Evolutionary conservation across 129 eudicot genomes (phyloP), one percentile per base, ranked within the genome.

Genomic region (Pulicaria dysenterica): DNA sequence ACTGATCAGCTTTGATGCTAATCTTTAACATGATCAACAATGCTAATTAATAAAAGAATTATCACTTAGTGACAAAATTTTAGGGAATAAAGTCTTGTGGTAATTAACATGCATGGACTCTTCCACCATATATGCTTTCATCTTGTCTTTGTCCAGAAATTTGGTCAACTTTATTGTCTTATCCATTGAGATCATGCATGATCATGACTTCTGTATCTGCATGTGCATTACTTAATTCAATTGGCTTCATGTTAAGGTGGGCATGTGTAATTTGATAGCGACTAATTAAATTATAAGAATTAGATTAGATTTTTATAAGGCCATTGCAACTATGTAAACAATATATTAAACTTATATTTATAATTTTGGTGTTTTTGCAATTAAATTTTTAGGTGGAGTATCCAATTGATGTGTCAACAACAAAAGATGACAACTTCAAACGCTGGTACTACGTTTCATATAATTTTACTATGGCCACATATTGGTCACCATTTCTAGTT

Each of bases 381-480:
- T 59, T 60, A 10, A 24, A 58, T 14, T 62, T 9, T 43, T 40
- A 87, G 93, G 93, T 79, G 43, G 89, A 73, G 62, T 77, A 81
- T 66, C 93, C 93, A 0, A 57, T 72, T 7, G 89, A 87, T 47
- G 74, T 46, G 10, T 84, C 93, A 6, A 75, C 75, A 62, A 80
- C 89, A 3, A 55, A 75, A 58, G 85, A 84, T 4, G 83, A 84
- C n/a, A 70, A 82, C 46, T 85, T 70, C 83, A 81, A 54, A 44
- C 87, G 75, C 1, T 84, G 86, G 83, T 54, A 69, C 39, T 87
- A 87, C 6, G 46, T 37, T 9, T 62, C 58, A 0, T 79, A 87
- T 82, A 79, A 87, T 66, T 87, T 87, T 73, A 87, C 82, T 64
- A 53, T 87, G 10, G 79, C 93, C n/a, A 76, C 81, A 36, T 83